These are phyloP conservation scores for Pseudopediastrum boryanum DNA, from an alignment of 139 green algal genomes.

Conservation along the genomic window DNA sequence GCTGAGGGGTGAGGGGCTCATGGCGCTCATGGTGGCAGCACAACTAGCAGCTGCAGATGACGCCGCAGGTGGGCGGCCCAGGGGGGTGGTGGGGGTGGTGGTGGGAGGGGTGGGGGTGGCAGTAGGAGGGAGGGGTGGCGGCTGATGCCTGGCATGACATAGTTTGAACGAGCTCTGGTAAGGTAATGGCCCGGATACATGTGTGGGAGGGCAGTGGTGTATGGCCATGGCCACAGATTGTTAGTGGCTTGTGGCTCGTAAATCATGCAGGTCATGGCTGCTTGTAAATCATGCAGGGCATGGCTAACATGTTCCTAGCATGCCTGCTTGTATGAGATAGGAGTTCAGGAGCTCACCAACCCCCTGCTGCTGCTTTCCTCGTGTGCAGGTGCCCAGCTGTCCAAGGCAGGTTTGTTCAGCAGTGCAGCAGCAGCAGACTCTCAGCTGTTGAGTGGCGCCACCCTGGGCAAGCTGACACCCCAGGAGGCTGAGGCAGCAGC, in stretches of 20 bases:
- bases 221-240: no score
- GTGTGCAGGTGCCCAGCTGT: slow-evolving; percentile 40
- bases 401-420: slow-evolving; percentile 53
- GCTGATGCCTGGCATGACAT: no score
- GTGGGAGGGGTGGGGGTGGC: no score
- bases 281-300: no score
- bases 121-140: no score
- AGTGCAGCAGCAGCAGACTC: slow-evolving; percentile 44
- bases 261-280: no score
- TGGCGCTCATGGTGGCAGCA: slow-evolving; percentile 45
- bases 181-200: no score
- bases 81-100: neutral
- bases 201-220: no score
- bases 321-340: no score
- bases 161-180: no score
- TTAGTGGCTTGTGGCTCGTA: no score
- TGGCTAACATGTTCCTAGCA: no score
- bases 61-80: slow-evolving; percentile 32
- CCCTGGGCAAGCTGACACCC: slow-evolving; percentile 55
- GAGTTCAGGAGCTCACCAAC: neutral
- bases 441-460: slow-evolving; percentile 54
- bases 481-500: slow-evolving; percentile 47
- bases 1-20: slow-evolving; percentile 45
- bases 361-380: neutral
- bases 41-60: slow-evolving; percentile 41